These are phyloP conservation scores for Fusarium sp. DNA, from an alignment of 2,329 filamentous ascomycete species.

Conservation along the genomic window DNA sequence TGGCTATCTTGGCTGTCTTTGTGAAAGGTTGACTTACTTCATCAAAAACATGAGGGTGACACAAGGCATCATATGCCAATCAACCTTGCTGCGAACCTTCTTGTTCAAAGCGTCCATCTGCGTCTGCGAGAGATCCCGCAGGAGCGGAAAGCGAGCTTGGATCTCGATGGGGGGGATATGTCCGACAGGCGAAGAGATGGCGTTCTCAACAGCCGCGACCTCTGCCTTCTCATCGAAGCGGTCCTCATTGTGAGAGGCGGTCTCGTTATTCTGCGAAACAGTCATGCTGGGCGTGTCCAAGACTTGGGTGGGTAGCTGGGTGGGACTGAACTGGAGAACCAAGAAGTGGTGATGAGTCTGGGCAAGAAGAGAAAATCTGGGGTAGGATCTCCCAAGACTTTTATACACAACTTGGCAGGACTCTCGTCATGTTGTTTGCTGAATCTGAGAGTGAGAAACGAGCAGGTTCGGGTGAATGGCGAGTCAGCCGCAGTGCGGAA, in stretches of 20 bases:
- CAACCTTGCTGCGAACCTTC: constrained; percentile 43
- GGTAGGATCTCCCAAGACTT: not conserved
- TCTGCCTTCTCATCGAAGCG: constrained; percentile 11
- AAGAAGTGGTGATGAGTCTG: not conserved
- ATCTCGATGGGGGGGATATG: constrained; percentile 35
- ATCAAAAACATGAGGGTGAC: constrained; percentile 23
- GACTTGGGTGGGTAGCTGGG: not conserved
- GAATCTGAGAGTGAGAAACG: not conserved
- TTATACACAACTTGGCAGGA: not conserved
- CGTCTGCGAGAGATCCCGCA: constrained; percentile 30
- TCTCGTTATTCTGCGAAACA: not conserved
- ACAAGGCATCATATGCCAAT: constrained; percentile 41
- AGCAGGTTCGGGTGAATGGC: not conserved
- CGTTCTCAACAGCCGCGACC: not conserved
- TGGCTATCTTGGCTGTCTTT: not conserved
- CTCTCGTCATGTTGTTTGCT: not conserved
- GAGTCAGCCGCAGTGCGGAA: not conserved
- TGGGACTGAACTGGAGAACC: not conserved
- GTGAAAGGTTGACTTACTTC: not conserved
- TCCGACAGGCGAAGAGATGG: not conserved
- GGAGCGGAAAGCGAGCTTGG: constrained; percentile 36
- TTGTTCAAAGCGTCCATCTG: constrained; percentile 42
- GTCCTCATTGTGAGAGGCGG: not conserved
- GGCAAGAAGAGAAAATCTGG: not conserved
- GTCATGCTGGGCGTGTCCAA: constrained; percentile 5